Percentiles rank a stretch among this genome's conserved stretches.
Conservation (phyloP, 441 rosid species). For the Populus hybrid region DNA sequence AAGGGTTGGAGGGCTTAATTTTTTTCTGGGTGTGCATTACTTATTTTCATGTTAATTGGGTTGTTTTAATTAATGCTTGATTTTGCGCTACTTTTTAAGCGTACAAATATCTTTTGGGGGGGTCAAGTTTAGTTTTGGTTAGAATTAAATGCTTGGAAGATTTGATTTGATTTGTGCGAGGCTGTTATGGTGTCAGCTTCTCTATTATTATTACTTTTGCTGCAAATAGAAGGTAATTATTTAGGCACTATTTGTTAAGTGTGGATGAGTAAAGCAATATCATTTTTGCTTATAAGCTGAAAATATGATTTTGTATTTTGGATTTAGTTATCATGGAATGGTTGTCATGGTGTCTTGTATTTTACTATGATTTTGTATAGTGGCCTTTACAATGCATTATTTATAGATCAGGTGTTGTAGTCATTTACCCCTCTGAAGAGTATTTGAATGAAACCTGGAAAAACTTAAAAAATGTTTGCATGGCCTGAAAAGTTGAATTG, state of each 20-base stretch:
- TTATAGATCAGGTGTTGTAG: neutral
- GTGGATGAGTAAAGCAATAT: neutral
- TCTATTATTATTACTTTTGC: neutral
- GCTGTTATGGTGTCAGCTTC: constrained; percentile 5
- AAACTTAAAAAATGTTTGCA: neutral
- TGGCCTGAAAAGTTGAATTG: neutral
- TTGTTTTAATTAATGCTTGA: neutral
- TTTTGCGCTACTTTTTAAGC: neutral
- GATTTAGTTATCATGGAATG: neutral
- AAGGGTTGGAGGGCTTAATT: constrained; percentile 1
- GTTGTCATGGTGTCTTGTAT: neutral
- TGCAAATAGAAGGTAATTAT: neutral
- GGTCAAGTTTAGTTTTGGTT: neutral
- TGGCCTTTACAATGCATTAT: neutral
- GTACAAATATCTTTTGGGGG: neutral
- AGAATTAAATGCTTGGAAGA: neutral
- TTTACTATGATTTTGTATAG: neutral
- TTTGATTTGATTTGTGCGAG: neutral
- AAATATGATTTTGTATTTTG: neutral
- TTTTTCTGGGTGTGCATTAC: neutral
- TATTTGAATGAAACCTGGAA: neutral
- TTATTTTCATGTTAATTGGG: neutral
- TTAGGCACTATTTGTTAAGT: neutral
- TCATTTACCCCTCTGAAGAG: neutral
- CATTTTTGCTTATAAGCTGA: neutral